phyloP scores from a whole-genome alignment of 257 asterid species.

The Primulina eburnea region DNA sequence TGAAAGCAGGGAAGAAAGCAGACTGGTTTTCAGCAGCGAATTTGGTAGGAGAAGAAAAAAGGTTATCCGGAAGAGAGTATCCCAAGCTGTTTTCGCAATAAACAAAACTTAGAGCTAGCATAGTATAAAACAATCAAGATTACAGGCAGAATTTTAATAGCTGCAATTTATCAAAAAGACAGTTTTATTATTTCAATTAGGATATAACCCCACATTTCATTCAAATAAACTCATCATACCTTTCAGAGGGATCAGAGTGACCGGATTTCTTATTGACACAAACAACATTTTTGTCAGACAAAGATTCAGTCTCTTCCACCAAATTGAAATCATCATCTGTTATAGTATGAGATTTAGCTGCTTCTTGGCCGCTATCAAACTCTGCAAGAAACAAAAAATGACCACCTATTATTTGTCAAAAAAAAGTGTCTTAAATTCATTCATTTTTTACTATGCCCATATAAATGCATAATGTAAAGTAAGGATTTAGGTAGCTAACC shows the following conservation, averaged over 20 bases:
- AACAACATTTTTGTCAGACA: constrained; percentile 22
- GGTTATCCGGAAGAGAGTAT: constrained; percentile 77
- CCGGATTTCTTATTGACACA: constrained; percentile 37
- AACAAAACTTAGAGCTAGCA: constrained; percentile 5
- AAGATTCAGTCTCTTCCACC: constrained; percentile 34
- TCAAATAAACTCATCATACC: constrained; percentile 35
- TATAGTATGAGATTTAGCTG: constrained; percentile 27
- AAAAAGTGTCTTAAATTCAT: not conserved
- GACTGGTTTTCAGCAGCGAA: constrained; percentile 42
- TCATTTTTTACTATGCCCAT: no score
- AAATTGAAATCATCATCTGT: constrained; percentile 31
- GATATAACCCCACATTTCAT: not conserved
- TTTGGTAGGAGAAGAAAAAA: constrained; percentile 87
- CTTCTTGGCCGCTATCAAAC: constrained; percentile 33
- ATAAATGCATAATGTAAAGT: not conserved
- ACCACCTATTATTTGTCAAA: not conserved
- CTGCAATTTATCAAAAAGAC: not conserved
- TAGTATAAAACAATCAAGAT: not conserved
- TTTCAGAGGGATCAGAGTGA: constrained; percentile 43
- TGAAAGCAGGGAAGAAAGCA: constrained; percentile 36
- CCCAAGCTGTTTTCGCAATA: constrained; percentile 56
- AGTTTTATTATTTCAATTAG: not conserved
- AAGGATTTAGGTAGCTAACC: constrained; percentile 34
- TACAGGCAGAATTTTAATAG: not conserved
- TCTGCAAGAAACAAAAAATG: constrained; percentile 29